Conservation (phyloP, 2,329 filamentous ascomycete genomes). For the Catunica adiposa region DNA sequence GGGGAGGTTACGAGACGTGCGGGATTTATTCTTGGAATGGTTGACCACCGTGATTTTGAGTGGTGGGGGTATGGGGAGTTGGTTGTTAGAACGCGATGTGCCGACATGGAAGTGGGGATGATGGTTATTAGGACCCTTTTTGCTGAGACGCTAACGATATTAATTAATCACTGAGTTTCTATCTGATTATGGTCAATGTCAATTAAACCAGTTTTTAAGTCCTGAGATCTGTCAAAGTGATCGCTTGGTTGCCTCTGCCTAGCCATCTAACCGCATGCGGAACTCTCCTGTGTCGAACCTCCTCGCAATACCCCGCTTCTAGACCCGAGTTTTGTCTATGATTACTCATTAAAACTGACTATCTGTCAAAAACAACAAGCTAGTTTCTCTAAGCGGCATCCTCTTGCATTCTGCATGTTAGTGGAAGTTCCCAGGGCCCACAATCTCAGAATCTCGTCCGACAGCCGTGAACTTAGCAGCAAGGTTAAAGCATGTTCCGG, state of each 20-base stretch:
- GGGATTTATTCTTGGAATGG: background rate
- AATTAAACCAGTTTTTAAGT: too few species aligned
- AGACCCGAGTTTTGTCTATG: too few species aligned
- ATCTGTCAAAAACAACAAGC: background rate
- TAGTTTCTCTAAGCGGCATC: background rate
- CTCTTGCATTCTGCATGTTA: too few species aligned
- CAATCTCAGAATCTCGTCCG: background rate
- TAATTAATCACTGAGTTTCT: too few species aligned
- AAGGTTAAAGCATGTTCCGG: slow-evolving; percentile 1
- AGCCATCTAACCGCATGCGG: background rate
- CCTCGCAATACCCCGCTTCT: too few species aligned
- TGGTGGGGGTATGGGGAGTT: too few species aligned
- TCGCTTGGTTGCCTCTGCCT: background rate
- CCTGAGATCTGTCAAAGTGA: background rate
- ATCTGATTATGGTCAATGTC: too few species aligned
- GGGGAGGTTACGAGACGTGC: background rate
- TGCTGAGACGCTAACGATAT: too few species aligned
- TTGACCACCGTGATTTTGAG: background rate
- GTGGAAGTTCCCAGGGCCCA: background rate
- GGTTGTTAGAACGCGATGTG: too few species aligned
- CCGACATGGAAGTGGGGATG: too few species aligned
- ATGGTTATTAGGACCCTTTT: too few species aligned
- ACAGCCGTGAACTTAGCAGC: background rate
- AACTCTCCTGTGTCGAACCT: background rate
- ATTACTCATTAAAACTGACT: too few species aligned